Conservation (phyloP, 23 red algal genomes). For the Agarophyton chilense region DNA sequence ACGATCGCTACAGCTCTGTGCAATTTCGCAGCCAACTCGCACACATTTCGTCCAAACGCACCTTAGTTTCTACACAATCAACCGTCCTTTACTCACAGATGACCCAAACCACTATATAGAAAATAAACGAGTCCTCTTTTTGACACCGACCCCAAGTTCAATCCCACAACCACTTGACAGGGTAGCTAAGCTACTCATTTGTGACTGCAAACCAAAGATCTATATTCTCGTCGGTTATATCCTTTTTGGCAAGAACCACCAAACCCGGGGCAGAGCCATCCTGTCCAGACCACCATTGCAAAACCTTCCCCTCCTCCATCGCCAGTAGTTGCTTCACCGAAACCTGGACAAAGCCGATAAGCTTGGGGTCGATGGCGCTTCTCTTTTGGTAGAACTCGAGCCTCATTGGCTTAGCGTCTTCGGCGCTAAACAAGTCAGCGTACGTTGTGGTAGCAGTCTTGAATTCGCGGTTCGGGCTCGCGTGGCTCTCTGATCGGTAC, state of each 20-base stretch:
- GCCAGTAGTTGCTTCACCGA: constrained; percentile 58
- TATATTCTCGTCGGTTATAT: constrained; percentile 51
- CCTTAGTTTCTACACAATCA: not conserved
- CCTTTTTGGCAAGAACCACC: constrained; percentile 69
- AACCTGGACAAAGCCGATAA: constrained; percentile 74
- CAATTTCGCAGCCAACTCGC: not conserved
- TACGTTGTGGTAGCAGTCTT: constrained; percentile 47
- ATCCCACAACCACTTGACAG: not conserved
- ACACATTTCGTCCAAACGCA: not conserved
- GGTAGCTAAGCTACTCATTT: constrained; percentile 57
- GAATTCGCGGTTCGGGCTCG: constrained; percentile 58
- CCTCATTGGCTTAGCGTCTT: constrained; percentile 65
- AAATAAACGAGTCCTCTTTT: not conserved
- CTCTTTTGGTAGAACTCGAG: constrained; percentile 79
- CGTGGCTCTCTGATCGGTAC: constrained; percentile 62
- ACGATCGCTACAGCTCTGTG: not conserved
- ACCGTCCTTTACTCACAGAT: not conserved
- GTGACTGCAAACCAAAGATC: constrained; percentile 74
- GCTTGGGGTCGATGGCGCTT: constrained; percentile 70
- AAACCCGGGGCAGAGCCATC: constrained; percentile 65
- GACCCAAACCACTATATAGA: not conserved
- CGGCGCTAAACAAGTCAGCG: constrained; percentile 59
- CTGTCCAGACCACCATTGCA: constrained; percentile 83
- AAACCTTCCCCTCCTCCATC: constrained; percentile 74
- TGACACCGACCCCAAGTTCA: not conserved